These are phyloP conservation scores for Backusella psychrophila DNA, from an alignment of 192 early-diverging fungal species.

Conservation along the genomic window DNA sequence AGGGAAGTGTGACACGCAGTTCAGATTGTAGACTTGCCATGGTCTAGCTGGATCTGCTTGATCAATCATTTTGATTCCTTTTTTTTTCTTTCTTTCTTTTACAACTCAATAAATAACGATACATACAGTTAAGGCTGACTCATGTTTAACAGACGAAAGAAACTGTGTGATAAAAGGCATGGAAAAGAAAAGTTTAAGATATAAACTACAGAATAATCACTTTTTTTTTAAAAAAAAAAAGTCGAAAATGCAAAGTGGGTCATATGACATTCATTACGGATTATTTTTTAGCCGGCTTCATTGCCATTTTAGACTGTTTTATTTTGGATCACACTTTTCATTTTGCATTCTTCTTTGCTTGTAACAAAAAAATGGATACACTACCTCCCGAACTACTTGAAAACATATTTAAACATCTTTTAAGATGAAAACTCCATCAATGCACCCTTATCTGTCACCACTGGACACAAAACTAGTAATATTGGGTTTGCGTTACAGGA, in stretches of 20 bases:
- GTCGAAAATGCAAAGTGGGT: neutral
- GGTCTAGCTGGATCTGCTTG: neutral
- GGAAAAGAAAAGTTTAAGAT: neutral
- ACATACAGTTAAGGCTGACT: neutral
- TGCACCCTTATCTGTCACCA: too few relatives aligned
- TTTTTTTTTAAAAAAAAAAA: neutral
- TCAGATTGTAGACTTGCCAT: neutral
- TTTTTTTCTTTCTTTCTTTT: neutral
- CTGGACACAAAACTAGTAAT: too few relatives aligned
- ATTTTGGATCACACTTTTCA: too few relatives aligned
- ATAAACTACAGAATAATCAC: neutral
- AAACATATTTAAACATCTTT: too few relatives aligned
- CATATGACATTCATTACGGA: too few relatives aligned
- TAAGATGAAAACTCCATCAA: too few relatives aligned
- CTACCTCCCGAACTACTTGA: too few relatives aligned
- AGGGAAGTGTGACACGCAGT: neutral
- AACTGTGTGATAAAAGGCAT: conserved; percentile 1
- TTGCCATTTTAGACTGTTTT: too few relatives aligned
- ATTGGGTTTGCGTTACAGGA: too few relatives aligned
- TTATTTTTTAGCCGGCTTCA: too few relatives aligned
- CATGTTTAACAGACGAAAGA: conserved; percentile 1
- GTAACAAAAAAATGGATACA: too few relatives aligned
- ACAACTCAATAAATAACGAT: neutral
- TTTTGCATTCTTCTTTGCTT: too few relatives aligned
- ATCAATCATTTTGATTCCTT: neutral